These are phyloP conservation scores for Ambrosiella cleistominuta DNA, from an alignment of 2,329 filamentous ascomycete species.

Conservation along the genomic window DNA sequence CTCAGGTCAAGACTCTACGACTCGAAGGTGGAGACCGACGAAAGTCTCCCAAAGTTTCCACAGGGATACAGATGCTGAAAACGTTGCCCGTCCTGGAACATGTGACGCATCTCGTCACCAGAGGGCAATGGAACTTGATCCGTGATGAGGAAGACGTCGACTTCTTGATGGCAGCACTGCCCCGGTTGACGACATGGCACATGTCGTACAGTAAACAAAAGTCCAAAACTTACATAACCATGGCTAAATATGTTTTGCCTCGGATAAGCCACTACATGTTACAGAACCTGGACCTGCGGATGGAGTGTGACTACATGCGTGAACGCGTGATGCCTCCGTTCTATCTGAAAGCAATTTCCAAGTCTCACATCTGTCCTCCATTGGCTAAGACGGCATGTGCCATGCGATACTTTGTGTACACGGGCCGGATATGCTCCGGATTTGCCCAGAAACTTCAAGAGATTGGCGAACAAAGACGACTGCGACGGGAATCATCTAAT, in stretches of 20 bases:
- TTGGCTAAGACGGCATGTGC: conserved; percentile 42
- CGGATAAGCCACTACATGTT: conserved; percentile 35
- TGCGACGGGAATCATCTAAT: background rate
- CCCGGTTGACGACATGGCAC: conserved; percentile 46
- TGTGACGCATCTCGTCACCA: conserved; percentile 31
- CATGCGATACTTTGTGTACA: conserved; percentile 53
- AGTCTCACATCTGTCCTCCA: conserved; percentile 46
- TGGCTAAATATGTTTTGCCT: conserved; percentile 41
- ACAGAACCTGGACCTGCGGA: conserved; percentile 45
- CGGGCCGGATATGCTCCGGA: conserved; percentile 51
- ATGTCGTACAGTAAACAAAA: conserved; percentile 55
- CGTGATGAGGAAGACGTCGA: conserved; percentile 44
- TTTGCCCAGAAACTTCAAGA: conserved; percentile 44
- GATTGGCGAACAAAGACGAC: background rate
- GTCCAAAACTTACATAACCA: conserved; percentile 53
- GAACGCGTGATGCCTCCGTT: conserved; percentile 43
- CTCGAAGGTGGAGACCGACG: no score
- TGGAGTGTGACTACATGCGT: conserved; percentile 55
- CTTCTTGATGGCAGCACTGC: conserved; percentile 42
- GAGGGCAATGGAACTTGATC: conserved; percentile 64
- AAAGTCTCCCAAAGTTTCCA: no score
- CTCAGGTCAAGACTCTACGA: no score
- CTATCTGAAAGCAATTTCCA: conserved; percentile 40
- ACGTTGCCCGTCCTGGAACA: no score
- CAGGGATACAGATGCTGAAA: no score